Conservation (phyloP, 2,329 filamentous ascomycete species). For the Aspergillus amoenus region DNA sequence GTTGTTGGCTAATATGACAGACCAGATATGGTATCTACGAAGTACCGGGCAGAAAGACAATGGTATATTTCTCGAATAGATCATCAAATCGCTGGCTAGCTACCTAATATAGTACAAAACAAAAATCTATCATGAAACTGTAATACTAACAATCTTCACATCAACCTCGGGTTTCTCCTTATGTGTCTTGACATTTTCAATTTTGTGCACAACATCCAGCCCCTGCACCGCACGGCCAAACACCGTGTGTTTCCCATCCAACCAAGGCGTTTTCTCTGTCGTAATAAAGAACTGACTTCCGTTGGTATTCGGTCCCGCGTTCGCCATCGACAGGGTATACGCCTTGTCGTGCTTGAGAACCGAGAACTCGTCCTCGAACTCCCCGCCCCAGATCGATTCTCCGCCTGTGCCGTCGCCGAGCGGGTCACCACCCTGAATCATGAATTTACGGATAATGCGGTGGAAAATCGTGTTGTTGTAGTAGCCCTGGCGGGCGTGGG, state of each 20-base stretch:
- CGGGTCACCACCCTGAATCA: slow-evolving; percentile 87
- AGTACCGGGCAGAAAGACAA: background rate
- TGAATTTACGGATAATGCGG: slow-evolving; percentile 94
- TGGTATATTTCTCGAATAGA: background rate
- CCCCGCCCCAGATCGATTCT: slow-evolving; percentile 87
- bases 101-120: background rate
- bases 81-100: background rate
- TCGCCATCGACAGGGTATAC: slow-evolving; percentile 96
- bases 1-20: no score
- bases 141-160: slow-evolving; percentile 93
- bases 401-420: slow-evolving; percentile 86
- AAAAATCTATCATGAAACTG: slow-evolving; percentile 22
- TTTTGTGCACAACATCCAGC: slow-evolving; percentile 91
- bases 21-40: no score
- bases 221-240: slow-evolving; percentile 90
- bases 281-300: slow-evolving; percentile 98
- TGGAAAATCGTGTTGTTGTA: slow-evolving; percentile 99
- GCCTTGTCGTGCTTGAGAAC: slow-evolving; percentile 90
- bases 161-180: slow-evolving; percentile 96
- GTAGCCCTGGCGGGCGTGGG: slow-evolving; percentile 83
- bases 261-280: slow-evolving; percentile 93
- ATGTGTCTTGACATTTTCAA: slow-evolving; percentile 84
- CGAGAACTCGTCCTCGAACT: slow-evolving; percentile 93
- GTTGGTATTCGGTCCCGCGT: slow-evolving; percentile 92
- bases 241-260: slow-evolving; percentile 96